Conservation (phyloP, 2,329 filamentous ascomycete species). For the Nigrograna mackinnonii region DNA sequence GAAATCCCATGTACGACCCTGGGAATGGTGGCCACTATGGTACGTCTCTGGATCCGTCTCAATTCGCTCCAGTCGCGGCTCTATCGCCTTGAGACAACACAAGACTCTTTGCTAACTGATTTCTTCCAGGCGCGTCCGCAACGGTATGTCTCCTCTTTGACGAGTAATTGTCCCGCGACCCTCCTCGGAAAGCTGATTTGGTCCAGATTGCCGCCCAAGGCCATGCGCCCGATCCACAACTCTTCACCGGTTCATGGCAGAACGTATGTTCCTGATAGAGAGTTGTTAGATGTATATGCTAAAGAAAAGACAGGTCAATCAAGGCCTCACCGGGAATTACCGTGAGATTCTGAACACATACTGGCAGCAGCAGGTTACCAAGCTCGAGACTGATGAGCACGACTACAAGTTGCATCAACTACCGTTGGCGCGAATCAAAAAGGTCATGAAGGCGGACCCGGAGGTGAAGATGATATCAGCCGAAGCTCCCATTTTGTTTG, state of each 20-base stretch:
- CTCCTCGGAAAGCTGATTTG: no score
- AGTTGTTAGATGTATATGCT: conserved; percentile 15
- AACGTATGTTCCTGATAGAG: conserved; percentile 64
- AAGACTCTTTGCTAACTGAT: conserved; percentile 16
- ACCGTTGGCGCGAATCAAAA: conserved; percentile 97
- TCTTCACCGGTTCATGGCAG: conserved; percentile 93
- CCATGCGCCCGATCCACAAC: conserved; percentile 83
- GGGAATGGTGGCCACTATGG: conserved; percentile 55
- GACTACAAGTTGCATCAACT: conserved; percentile 99
- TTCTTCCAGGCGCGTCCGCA: conserved; percentile 64
- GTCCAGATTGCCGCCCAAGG: conserved; percentile 81
- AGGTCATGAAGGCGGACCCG: conserved; percentile 99
- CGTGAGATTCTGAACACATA: conserved; percentile 98
- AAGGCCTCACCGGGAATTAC: conserved; percentile 89
- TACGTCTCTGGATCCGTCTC: conserved; percentile 26
- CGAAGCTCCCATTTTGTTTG: conserved; percentile 95
- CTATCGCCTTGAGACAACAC: not conserved
- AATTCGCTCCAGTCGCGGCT: not conserved
- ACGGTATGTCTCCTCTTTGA: conserved; percentile 56
- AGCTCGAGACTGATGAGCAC: conserved; percentile 91
- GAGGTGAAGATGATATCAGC: conserved; percentile 99
- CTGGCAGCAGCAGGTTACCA: conserved; percentile 98
- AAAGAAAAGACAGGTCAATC: conserved; percentile 71
- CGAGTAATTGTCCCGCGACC: no score
- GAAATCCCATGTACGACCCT: conserved; percentile 52